These are phyloP conservation scores for Metschnikowia cerradonensis DNA, from an alignment of 805 yeast species.

Conservation along the genomic window DNA sequence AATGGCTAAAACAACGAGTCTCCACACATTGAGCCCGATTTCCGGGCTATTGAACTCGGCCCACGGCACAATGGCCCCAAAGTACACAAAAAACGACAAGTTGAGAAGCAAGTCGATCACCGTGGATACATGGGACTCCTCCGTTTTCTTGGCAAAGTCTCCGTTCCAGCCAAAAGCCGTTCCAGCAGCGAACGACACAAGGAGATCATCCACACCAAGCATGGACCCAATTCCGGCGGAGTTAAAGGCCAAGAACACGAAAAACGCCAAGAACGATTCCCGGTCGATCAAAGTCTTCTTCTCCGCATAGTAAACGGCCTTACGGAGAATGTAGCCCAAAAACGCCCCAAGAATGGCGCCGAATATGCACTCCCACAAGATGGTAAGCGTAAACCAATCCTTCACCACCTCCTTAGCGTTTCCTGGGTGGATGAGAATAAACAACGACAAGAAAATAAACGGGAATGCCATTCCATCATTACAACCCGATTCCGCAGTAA, in stretches of 20 bases:
- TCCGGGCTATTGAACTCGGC: slow-evolving; percentile 57
- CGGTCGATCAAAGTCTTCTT: slow-evolving; percentile 67
- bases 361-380: slow-evolving; percentile 76
- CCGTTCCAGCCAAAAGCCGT: slow-evolving; percentile 95
- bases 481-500: slow-evolving; percentile 85
- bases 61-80: slow-evolving; percentile 93
- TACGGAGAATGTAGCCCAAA: slow-evolving; percentile 69
- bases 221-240: slow-evolving; percentile 89
- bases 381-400: slow-evolving; percentile 74
- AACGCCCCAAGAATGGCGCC: slow-evolving; percentile 72
- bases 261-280: slow-evolving; percentile 83
- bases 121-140: slow-evolving; percentile 81
- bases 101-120: slow-evolving; percentile 83
- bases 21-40: slow-evolving; percentile 73
- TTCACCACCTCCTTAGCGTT: slow-evolving; percentile 65
- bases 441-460: slow-evolving; percentile 67
- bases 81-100: slow-evolving; percentile 81
- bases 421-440: slow-evolving; percentile 62
- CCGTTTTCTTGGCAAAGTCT: slow-evolving; percentile 76
- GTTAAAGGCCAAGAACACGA: slow-evolving; percentile 73
- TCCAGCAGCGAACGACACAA: slow-evolving; percentile 90
- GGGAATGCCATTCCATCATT: slow-evolving; percentile 98
- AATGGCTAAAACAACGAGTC: slow-evolving; percentile 69
- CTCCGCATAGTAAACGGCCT: slow-evolving; percentile 73
- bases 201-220: slow-evolving; percentile 82